These are phyloP conservation scores for Diplodia sapinea DNA, from an alignment of 2,329 filamentous ascomycete species.

Conservation along the genomic window DNA sequence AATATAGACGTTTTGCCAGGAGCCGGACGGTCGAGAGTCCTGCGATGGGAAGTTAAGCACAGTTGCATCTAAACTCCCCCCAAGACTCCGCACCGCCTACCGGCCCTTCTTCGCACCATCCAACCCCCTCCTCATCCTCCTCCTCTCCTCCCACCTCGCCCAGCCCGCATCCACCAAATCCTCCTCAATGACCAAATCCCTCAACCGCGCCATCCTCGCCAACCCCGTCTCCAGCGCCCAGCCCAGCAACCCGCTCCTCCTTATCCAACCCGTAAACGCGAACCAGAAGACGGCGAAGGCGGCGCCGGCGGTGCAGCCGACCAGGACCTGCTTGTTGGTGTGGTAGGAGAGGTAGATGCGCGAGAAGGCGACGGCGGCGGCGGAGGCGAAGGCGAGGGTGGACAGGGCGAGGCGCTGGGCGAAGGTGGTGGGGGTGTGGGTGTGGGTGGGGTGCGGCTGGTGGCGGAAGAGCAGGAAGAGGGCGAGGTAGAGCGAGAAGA, in stretches of 20 bases:
- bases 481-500: constrained; percentile 82
- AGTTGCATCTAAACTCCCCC: no score
- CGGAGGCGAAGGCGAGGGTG: constrained; percentile 47
- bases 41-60: no score
- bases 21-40: no score
- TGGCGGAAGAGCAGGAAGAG: constrained; percentile 87
- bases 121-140: constrained; percentile 42
- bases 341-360: constrained; percentile 93
- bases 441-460: constrained; percentile 53
- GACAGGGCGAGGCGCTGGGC: constrained; percentile 64
- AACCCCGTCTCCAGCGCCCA: constrained; percentile 73
- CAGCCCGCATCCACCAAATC: constrained; percentile 90
- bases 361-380: constrained; percentile 71
- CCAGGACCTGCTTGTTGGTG: constrained; percentile 84
- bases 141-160: constrained; percentile 80
- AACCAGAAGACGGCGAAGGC: constrained; percentile 82
- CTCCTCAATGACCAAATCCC: constrained; percentile 86
- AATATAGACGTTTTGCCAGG: no score
- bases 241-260: constrained; percentile 71
- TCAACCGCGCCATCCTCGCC: constrained; percentile 70
- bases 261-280: constrained; percentile 66
- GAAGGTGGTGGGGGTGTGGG: constrained; percentile 63
- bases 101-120: constrained; percentile 36
- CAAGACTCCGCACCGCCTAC: neutral
- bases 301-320: constrained; percentile 73